Evolutionary conservation across 345 rosid genomes (phyloP), one percentile per base, ranked within the genome.

Genomic region (Garcia nutans): DNA sequence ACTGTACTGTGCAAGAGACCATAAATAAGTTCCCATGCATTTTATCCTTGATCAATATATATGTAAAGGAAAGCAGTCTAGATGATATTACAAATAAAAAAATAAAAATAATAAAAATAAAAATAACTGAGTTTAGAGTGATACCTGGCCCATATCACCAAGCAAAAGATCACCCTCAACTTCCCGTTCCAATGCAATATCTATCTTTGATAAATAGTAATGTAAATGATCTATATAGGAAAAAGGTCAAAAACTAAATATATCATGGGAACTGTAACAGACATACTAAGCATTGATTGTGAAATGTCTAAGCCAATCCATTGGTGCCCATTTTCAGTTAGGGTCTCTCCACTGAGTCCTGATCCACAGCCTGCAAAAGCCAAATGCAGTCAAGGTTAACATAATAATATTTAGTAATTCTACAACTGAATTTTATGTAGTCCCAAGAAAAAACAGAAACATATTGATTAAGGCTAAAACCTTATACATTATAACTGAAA

Each of bases 221-320:
- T 5, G 16, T 12, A 24, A 78, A 28, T 1, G 42, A 41, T 47
- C 67, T 9, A 57, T 11, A 41, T 41, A 28, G 31, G 22, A 13
- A 58, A 47, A 20, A 24, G 17, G 57, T 41, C 37, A 37, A 24
- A 24, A 5, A 45, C 2, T 13, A 70, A 8, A 26, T 0, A 6
- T 12, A 10, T 9, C 17, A 41, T 57, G 11, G 0, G 3, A 50
- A 71, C 58, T 28, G 20, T 56, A 54, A 13, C 33, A 47, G 33
- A 77, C 90, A 68, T 88, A 88, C 97, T 76, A n/a, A 94, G 96
- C 98, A 95, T 94, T 8, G 98, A 94, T 2, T 74, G 81, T 11
- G 98, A 94, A 73, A 94, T 90, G 82, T 95, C 98, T 45, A 95
- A 78, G 80, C 99, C 98, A 78, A 96, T 82, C 99, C 98, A 96